Conservation (phyloP, 2,329 filamentous ascomycete genomes). For the Ophiocordyceps camponoti-saundersi region DNA sequence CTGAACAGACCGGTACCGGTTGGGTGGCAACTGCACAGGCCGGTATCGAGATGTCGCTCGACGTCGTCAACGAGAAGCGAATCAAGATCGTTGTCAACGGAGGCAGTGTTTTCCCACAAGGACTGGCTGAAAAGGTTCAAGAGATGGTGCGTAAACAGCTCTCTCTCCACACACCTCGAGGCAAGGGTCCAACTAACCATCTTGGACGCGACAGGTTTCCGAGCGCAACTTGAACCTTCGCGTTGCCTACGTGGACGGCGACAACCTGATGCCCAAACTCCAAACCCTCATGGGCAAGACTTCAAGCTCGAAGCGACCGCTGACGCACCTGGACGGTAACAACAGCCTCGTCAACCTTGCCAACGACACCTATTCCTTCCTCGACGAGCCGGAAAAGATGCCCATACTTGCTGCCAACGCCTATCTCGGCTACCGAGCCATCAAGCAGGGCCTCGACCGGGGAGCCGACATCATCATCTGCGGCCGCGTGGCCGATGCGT, state of each 20-base stretch:
- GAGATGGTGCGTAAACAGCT: conserved; percentile 3
- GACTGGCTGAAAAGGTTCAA: conserved; percentile 21
- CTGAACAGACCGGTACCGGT: conserved; percentile 3
- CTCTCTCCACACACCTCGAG: background rate
- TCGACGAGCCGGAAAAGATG: conserved; percentile 4
- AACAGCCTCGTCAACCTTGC: conserved; percentile 7
- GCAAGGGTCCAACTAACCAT: background rate
- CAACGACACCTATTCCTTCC: conserved; percentile 5
- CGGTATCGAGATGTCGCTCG: conserved; percentile 9
- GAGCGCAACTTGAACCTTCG: conserved; percentile 12
- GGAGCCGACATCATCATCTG: conserved; percentile 25
- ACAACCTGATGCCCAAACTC: conserved; percentile 13
- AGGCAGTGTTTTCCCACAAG: conserved; percentile 35
- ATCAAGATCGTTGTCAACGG: conserved; percentile 41
- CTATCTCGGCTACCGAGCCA: conserved; percentile 31
- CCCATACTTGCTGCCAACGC: conserved; percentile 20
- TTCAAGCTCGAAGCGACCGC: background rate
- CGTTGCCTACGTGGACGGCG: conserved; percentile 20
- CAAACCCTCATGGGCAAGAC: conserved; percentile 1
- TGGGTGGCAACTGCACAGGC: conserved; percentile 8
- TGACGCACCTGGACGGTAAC: conserved; percentile 9
- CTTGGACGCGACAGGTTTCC: conserved; percentile 5
- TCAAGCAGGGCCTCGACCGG: conserved; percentile 17
- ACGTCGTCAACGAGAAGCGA: conserved; percentile 21
- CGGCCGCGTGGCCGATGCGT: conserved; percentile 24